phyloP scores from a whole-genome alignment of 495 filamentous ascomycete species.

The Acidomyces sp. region DNA sequence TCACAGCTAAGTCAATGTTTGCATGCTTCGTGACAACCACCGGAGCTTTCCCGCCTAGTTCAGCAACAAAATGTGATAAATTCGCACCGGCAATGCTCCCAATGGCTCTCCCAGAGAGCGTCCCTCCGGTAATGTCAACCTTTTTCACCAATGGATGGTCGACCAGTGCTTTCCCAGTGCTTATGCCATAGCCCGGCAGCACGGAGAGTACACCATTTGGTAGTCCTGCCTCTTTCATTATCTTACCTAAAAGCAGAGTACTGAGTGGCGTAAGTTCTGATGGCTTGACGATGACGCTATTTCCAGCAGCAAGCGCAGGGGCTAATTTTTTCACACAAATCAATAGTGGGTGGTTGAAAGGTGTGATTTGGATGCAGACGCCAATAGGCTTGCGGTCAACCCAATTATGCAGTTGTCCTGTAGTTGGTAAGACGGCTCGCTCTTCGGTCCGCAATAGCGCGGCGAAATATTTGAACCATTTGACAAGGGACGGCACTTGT shows the following conservation, averaged over 20 bases:
- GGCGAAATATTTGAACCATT: conserved; percentile 55
- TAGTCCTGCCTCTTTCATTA: conserved; percentile 42
- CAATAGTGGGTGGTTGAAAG: conserved; percentile 31
- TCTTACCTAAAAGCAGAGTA: conserved; percentile 37
- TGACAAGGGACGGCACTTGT: conserved; percentile 46
- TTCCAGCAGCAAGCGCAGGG: conserved; percentile 48
- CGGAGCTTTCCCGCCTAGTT: conserved; percentile 49
- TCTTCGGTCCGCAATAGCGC: conserved; percentile 47
- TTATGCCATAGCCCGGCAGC: conserved; percentile 40
- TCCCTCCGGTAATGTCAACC: conserved; percentile 50
- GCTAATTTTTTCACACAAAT: conserved; percentile 51
- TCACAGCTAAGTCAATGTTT: conserved; percentile 39
- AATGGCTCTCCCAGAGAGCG: conserved; percentile 34
- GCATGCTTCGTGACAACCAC: conserved; percentile 41
- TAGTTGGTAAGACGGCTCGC: conserved; percentile 45
- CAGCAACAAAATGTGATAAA: conserved; percentile 43
- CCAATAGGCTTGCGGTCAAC: conserved; percentile 46
- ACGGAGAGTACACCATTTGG: conserved; percentile 46
- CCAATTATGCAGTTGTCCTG: conserved; percentile 48
- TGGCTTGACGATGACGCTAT: conserved; percentile 49
- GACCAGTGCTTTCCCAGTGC: conserved; percentile 43
- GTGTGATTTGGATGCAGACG: conserved; percentile 50
- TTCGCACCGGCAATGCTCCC: conserved; percentile 38
- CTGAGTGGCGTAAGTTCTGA: conserved; percentile 49
- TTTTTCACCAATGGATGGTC: conserved; percentile 40